These are phyloP conservation scores for Cutaneotrichosporon sp. DNA, from an alignment of 1,284 basidiomycete genomes.

Conservation along the genomic window DNA sequence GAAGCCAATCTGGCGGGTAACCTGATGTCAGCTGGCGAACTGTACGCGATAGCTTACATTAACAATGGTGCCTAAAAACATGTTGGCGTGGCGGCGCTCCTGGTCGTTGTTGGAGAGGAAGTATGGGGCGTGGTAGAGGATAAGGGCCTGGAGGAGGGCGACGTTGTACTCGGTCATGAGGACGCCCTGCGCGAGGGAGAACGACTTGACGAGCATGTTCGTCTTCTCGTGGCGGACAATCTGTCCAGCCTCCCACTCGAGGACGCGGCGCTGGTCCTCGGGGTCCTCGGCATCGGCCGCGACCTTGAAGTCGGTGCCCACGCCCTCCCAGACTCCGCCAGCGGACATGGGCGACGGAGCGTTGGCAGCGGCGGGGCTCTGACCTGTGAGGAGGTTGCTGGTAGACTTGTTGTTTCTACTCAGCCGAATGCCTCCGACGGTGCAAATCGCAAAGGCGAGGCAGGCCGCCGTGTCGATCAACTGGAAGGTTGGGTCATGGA, in stretches of 20 bases:
- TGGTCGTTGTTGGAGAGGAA: constrained; percentile 51
- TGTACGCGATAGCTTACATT: constrained; percentile 39
- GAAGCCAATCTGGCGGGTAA: constrained; percentile 54
- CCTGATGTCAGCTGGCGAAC: constrained; percentile 29
- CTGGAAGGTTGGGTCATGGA: constrained; percentile 55
- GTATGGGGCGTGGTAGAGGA: constrained; percentile 54
- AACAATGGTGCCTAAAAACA: constrained; percentile 53
- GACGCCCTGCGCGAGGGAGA: constrained; percentile 49
- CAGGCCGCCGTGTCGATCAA: constrained; percentile 52
- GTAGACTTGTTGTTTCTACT: neutral
- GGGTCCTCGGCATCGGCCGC: constrained; percentile 19
- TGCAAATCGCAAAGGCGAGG: constrained; percentile 56
- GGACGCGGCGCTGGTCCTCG: constrained; percentile 28
- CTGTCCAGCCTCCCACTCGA: constrained; percentile 41
- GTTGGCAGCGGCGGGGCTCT: neutral
- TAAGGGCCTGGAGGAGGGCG: constrained; percentile 52
- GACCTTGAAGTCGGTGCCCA: constrained; percentile 18
- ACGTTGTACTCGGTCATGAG: constrained; percentile 55
- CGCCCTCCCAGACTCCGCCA: constrained; percentile 18
- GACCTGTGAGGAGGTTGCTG: neutral
- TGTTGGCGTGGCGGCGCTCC: constrained; percentile 50
- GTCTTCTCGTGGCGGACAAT: constrained; percentile 54
- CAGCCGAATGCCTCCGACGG: constrained; percentile 50
- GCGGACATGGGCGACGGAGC: constrained; percentile 10
- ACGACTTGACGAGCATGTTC: constrained; percentile 56